phyloP scores from a whole-genome alignment of 306 rosid genomes.

The Vachellia collinsii region DNA sequence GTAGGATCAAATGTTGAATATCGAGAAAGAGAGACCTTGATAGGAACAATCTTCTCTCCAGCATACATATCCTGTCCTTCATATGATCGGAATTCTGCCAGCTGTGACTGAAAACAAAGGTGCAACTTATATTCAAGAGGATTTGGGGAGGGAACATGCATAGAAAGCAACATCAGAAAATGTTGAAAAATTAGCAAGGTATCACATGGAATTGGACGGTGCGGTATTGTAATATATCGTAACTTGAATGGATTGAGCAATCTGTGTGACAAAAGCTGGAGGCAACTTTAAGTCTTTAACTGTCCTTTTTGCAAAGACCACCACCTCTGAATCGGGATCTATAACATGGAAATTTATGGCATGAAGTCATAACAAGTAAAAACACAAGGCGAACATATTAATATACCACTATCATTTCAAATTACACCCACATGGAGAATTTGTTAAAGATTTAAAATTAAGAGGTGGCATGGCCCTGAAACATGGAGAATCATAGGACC shows the following conservation, averaged over 20 bases:
- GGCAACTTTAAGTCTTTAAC: conserved; percentile 87
- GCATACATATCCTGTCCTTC: conserved; percentile 94
- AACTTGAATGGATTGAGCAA: conserved; percentile 87
- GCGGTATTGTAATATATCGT: conserved; percentile 13
- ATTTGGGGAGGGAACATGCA: background rate
- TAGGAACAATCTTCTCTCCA: conserved; percentile 86
- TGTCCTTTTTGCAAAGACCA: conserved; percentile 73
- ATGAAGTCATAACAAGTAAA: background rate
- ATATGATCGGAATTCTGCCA: conserved; percentile 71
- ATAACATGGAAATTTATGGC: background rate
- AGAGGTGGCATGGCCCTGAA: background rate
- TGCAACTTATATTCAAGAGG: background rate
- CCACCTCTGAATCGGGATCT: conserved; percentile 90
- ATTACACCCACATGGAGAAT: background rate
- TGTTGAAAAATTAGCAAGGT: conserved; percentile 11
- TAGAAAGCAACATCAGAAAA: background rate
- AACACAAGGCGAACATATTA: background rate
- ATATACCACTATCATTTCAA: background rate
- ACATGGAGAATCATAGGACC: conserved; percentile 2
- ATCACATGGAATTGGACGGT: background rate
- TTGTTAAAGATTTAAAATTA: background rate
- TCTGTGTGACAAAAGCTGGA: conserved; percentile 72
- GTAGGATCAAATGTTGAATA: background rate
- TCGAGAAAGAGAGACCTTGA: conserved; percentile 60
- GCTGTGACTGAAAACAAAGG: conserved; percentile 66